A percentile compares a stretch with the other conserved stretches of the same genome.
These are phyloP conservation scores for Arxiozyma bovina DNA, from an alignment of 1,139 yeast genomes.

Conservation along the genomic window DNA sequence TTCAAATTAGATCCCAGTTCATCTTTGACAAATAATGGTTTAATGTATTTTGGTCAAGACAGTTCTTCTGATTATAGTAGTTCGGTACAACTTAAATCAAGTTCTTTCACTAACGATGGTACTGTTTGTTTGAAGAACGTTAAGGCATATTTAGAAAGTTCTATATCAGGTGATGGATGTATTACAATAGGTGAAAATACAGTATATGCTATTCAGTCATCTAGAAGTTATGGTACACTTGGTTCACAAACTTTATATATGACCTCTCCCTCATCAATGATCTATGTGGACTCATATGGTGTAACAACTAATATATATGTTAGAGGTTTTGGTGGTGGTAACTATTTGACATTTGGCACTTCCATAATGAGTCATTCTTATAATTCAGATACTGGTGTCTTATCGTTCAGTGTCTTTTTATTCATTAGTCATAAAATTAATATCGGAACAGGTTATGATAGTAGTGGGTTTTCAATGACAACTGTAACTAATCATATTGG, in stretches of 20 bases:
- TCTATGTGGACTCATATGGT: slow-evolving; percentile 12
- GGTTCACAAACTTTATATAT: slow-evolving; percentile 13
- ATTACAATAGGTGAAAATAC: slow-evolving; percentile 12
- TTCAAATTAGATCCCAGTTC: slow-evolving; percentile 7
- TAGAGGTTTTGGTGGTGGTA: slow-evolving; percentile 13
- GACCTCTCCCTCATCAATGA: slow-evolving; percentile 10
- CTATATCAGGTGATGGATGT: slow-evolving; percentile 15
- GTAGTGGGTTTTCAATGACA: slow-evolving; percentile 5
- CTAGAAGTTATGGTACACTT: slow-evolving; percentile 3
- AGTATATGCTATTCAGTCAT: slow-evolving; percentile 7
- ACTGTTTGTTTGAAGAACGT: slow-evolving; percentile 13
- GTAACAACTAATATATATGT: slow-evolving; percentile 10
- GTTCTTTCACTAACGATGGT: slow-evolving; percentile 11
- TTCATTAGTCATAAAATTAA: slow-evolving; percentile 8
- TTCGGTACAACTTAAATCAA: slow-evolving; percentile 7
- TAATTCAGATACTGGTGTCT: slow-evolving; percentile 10
- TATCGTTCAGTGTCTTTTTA: slow-evolving; percentile 9
- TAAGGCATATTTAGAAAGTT: slow-evolving; percentile 6
- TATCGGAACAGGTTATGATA: slow-evolving; percentile 14
- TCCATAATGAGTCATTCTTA: slow-evolving; percentile 8
- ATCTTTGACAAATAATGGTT: slow-evolving; percentile 10
- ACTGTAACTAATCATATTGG: slow-evolving; percentile 7
- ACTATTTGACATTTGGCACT: slow-evolving; percentile 9
- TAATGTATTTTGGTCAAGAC: slow-evolving; percentile 10
- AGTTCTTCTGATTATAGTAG: slow-evolving; percentile 6